Base-by-base conservation (phyloP, 257 asterid genomes). In the Scutellaria baicalensis region DNA sequence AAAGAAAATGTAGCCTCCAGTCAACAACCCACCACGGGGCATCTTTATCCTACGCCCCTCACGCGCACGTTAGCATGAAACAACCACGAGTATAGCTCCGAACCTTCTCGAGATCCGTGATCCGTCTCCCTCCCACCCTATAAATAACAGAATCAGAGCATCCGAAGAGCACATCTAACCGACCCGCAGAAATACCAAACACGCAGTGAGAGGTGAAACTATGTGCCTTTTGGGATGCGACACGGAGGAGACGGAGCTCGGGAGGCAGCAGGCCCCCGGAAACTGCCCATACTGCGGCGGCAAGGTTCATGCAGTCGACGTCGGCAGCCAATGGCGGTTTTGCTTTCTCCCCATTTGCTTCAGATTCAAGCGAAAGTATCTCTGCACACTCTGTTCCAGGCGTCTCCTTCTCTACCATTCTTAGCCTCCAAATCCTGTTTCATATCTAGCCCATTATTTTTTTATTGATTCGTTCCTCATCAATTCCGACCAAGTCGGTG, bases 261-360 rank as follows among this genome's bases (percentile, higher is more conserved):
- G 84, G 40, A 69, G 86, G 78, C 77, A 81, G 44, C 76, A 64
- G 69, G 88, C 85, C 73, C 57, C 86, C 58, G 89, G 96, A 0
- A 12, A 64, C 38, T 80, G 96, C 79, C 89, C 89, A 6, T 79
- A 51, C 67, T 86, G 89, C 77, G 85, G 84, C 55, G 93, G 96
- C 0, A 83, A 84, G 62, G 96, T 88, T 38, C 77, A 81, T 5
- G 87, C 93, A 1, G 80, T 84, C 2, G 89, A 83, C 67, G 79
- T 84, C 18, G 64, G 74, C 57, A 75, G 84, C 18, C 79, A 43
- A 1, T 81, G 73, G 67, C 63, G 80, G 12, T 80, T 77, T 27
- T 88, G 87, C 78, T 73, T 78, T 63, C 69, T 86, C 6, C 90
- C 86, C 0, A 48, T 88, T 36, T 88, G 89, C 76, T 83, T 83